These are phyloP conservation scores for Thelephora terrestris DNA, from an alignment of 1,284 basidiomycete species.

Conservation along the genomic window DNA sequence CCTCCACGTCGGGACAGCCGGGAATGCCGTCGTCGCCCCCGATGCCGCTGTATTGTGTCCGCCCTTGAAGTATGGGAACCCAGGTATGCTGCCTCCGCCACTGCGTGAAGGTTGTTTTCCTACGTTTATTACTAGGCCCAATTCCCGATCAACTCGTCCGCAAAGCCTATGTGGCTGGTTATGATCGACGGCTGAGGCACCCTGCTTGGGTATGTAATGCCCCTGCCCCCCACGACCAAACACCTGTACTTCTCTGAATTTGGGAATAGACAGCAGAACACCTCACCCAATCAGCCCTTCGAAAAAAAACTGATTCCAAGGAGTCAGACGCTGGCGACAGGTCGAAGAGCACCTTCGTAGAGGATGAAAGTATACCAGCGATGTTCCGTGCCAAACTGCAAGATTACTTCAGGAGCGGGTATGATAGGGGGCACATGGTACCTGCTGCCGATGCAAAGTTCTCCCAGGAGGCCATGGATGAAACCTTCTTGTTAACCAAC, in stretches of 20 bases:
- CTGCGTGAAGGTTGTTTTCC: neutral
- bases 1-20: neutral
- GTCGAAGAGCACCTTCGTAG: slow-evolving; percentile 73
- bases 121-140: slow-evolving; percentile 47
- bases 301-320: slow-evolving; percentile 34
- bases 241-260: neutral
- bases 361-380: slow-evolving; percentile 74
- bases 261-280: slow-evolving; percentile 78
- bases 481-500: slow-evolving; percentile 93
- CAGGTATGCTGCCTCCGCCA: slow-evolving; percentile 33
- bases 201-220: slow-evolving; percentile 73
- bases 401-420: slow-evolving; percentile 92
- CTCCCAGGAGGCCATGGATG: slow-evolving; percentile 92
- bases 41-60: slow-evolving; percentile 12
- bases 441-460: slow-evolving; percentile 96
- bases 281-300: slow-evolving; percentile 69
- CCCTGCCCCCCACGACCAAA: too few relatives aligned
- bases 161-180: slow-evolving; percentile 80
- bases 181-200: slow-evolving; percentile 86
- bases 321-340: slow-evolving; percentile 48
- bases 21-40: neutral
- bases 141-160: slow-evolving; percentile 72
- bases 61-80: slow-evolving; percentile 65
- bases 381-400: slow-evolving; percentile 78
- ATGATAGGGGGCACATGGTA: slow-evolving; percentile 97